Base-by-base conservation (phyloP, 441 rosid species). In the Euphorbia celastroides region DNA sequence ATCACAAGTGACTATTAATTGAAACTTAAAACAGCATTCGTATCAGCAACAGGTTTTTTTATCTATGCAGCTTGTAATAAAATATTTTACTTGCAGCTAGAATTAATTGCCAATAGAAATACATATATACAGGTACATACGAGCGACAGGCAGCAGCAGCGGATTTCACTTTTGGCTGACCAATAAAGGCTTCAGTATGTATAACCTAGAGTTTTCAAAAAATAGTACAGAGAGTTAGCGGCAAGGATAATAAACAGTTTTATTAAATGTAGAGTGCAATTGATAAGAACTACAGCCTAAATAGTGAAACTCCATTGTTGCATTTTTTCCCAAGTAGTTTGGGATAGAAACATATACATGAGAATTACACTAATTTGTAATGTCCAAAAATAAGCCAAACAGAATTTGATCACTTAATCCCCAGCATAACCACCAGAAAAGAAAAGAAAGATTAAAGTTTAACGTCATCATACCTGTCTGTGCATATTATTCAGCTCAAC, bases 401-500 rank as follows among this genome's bases (percentile, higher is more conserved):
- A n/a, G n/a, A n/a, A n/a, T n/a, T n/a, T n/a, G n/a, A n/a, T n/a
- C n/a, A n/a, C 38, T 3, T 0, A 60, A 59, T 17, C 36, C 26
- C 42, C 12, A 28, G 44, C 25, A 62, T 14, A 23, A 34, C 5
- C 12, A 32, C 5, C 41, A 12, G 6, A 46, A 20, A 38, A 27
- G 17, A 67, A 10, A 7, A 20, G 48, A 42, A 58, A 36, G 17
- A 42, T 34, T 26, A 58, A 32, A 32, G 60, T 54, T 72, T 32
- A 51, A 31, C 46, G 48, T 60, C 69, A 30, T 71, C 56, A 27
- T 86, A 91, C 99, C 96, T 93, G 97, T 72, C 97, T 86, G 65
- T 93, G 99, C 99, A 93, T 88, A 68, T 91, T 93, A 73, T 89
- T 93, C 72, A 91, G 92, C 80, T 91, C 96, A 59, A 93, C 97